Evolutionary conservation across 2,329 filamentous ascomycete species (phyloP).

Genomic region (Parastagonospora avenae): DNA sequence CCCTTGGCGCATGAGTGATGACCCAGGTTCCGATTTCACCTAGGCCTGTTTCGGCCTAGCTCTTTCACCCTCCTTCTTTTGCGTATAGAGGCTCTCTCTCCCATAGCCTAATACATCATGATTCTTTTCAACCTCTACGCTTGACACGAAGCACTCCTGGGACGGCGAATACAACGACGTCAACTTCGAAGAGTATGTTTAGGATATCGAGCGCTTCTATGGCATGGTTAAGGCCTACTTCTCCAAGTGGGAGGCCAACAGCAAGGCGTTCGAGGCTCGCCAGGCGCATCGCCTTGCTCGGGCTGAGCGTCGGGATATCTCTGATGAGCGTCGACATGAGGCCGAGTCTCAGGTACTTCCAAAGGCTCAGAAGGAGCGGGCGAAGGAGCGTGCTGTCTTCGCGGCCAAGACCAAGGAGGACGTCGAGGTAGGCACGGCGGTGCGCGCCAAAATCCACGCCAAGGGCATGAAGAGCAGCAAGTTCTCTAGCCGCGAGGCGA

Average conservation of each 20-base stretch:
- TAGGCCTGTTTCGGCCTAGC: no score
- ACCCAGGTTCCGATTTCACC: no score
- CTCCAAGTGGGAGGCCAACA: background rate
- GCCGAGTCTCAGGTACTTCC: no score
- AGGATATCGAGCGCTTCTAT: background rate
- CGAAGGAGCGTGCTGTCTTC: background rate
- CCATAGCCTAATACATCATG: no score
- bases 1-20: no score
- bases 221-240: background rate
- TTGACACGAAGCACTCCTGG: background rate
- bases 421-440: background rate
- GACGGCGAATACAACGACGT: background rate
- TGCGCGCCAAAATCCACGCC: background rate
- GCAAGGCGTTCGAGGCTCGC: background rate
- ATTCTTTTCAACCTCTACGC: no score
- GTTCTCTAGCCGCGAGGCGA: background rate
- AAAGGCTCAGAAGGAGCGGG: background rate
- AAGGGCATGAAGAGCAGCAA: background rate
- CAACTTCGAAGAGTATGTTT: background rate
- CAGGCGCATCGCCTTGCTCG: background rate
- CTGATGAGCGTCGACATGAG: background rate
- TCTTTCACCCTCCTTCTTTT: no score
- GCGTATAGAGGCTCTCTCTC: no score
- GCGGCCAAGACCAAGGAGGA: background rate
- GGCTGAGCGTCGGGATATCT: background rate